Percentiles rank a stretch among this genome's conserved stretches.
Conservation (phyloP, 208 protist species). For the Polymyxa betae region DNA sequence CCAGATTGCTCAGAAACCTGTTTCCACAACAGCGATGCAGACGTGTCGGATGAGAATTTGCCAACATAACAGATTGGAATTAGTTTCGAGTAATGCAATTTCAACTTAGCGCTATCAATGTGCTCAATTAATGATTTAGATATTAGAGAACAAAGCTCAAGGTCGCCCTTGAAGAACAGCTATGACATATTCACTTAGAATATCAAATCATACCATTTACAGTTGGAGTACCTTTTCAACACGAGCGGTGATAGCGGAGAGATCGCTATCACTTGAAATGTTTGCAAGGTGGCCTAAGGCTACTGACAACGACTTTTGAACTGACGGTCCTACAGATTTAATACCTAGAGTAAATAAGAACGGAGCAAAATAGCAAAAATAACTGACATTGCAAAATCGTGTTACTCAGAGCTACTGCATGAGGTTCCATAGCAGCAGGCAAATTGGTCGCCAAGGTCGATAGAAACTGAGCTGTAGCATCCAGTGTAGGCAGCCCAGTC, state of each 20-base stretch:
- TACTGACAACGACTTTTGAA: background rate
- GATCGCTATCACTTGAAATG: too few relatives aligned
- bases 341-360: too few relatives aligned
- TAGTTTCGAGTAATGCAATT: background rate
- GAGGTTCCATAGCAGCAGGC: background rate
- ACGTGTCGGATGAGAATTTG: background rate
- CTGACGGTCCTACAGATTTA: background rate
- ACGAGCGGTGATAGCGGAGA: too few relatives aligned
- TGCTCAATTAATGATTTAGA: background rate
- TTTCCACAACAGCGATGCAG: background rate
- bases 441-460: background rate
- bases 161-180: background rate
- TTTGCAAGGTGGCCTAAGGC: background rate
- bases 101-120: background rate
- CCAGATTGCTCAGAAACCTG: background rate
- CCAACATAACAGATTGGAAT: background rate
- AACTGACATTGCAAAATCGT: background rate
- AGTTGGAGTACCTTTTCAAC: too few relatives aligned
- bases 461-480: background rate
- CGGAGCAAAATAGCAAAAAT: too few relatives aligned
- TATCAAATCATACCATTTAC: too few relatives aligned
- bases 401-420: background rate
- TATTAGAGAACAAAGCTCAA: background rate
- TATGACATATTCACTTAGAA: background rate
- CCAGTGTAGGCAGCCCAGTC: background rate